Percentiles rank a stretch among this genome's conserved stretches.
Evolutionary conservation across 768 basidiomycete genomes (phyloP).

Genomic region (Pleurotus citrinopileatus): DNA sequence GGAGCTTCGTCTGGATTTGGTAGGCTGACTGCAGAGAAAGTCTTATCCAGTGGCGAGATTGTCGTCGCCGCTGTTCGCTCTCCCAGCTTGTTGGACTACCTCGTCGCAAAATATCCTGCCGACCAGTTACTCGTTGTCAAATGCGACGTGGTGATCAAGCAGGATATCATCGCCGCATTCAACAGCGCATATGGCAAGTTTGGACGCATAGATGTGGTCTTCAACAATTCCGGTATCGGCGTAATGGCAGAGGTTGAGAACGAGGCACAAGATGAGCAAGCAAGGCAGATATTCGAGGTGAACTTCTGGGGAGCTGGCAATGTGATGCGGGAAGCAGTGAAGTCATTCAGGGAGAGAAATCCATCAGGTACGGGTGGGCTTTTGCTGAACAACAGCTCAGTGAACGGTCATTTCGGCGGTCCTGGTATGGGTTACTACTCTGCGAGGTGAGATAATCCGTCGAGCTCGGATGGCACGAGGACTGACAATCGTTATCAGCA

Average conservation of each 20-base stretch:
- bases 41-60: slow-evolving; percentile 32
- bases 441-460: slow-evolving; percentile 11
- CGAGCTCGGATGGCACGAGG: background rate
- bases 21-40: slow-evolving; percentile 27
- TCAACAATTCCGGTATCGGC: slow-evolving; percentile 14
- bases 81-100: slow-evolving; percentile 27
- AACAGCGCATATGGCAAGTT: slow-evolving; percentile 9
- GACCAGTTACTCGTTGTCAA: slow-evolving; percentile 29
- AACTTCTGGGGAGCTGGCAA: slow-evolving; percentile 26
- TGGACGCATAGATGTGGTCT: slow-evolving; percentile 16
- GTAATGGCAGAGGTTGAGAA: slow-evolving; percentile 22
- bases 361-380: slow-evolving; percentile 30
- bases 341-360: slow-evolving; percentile 35
- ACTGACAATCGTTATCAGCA: background rate
- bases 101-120: slow-evolving; percentile 23
- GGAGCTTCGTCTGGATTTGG: slow-evolving; percentile 33
- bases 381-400: slow-evolving; percentile 31
- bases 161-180: slow-evolving; percentile 14
- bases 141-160: slow-evolving; percentile 31
- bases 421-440: slow-evolving; percentile 18
- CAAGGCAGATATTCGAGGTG: slow-evolving; percentile 20
- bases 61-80: slow-evolving; percentile 36
- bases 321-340: slow-evolving; percentile 28
- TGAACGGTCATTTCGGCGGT: slow-evolving; percentile 14
- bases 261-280: slow-evolving; percentile 17